Conservation (phyloP, 768 basidiomycete genomes). For the Asterophora parasitica region DNA sequence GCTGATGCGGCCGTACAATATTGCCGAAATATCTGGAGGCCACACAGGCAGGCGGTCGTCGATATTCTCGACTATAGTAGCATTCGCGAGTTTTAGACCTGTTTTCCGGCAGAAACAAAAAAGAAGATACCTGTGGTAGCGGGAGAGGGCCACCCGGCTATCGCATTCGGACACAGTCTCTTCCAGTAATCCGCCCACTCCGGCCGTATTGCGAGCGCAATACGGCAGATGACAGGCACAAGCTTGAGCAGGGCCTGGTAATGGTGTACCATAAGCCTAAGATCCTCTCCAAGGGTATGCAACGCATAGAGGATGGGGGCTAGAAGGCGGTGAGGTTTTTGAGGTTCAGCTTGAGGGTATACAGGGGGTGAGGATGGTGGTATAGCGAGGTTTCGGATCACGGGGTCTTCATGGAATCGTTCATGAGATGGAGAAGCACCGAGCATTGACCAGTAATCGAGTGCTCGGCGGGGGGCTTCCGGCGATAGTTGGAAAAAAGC, state of each 20-base stretch:
- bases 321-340: conserved; percentile 39
- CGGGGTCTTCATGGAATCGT: conserved; percentile 58
- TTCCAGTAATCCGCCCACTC: conserved; percentile 97
- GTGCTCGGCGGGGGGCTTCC: conserved; percentile 16
- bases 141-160: conserved; percentile 55
- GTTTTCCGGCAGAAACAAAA: background rate
- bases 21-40: conserved; percentile 73
- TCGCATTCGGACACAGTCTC: conserved; percentile 62
- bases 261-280: conserved; percentile 52
- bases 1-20: conserved; percentile 55
- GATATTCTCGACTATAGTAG: conserved; percentile 39
- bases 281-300: conserved; percentile 73
- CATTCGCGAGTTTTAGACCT: conserved; percentile 8
- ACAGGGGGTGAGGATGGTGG: conserved; percentile 23
- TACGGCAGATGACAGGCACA: conserved; percentile 56
- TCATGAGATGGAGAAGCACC: conserved; percentile 36
- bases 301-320: conserved; percentile 66
- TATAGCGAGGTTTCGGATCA: conserved; percentile 37
- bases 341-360: conserved; percentile 17
- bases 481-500: conserved; percentile 37
- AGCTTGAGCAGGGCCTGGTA: conserved; percentile 54
- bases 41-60: conserved; percentile 71
- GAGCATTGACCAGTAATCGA: conserved; percentile 45
- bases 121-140: conserved; percentile 34
- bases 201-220: conserved; percentile 60